Percentiles rank a stretch among this genome's conserved stretches.
phyloP scores from a whole-genome alignment of 192 early-diverging fungal species.

The Gaertneriomyces sp. region DNA sequence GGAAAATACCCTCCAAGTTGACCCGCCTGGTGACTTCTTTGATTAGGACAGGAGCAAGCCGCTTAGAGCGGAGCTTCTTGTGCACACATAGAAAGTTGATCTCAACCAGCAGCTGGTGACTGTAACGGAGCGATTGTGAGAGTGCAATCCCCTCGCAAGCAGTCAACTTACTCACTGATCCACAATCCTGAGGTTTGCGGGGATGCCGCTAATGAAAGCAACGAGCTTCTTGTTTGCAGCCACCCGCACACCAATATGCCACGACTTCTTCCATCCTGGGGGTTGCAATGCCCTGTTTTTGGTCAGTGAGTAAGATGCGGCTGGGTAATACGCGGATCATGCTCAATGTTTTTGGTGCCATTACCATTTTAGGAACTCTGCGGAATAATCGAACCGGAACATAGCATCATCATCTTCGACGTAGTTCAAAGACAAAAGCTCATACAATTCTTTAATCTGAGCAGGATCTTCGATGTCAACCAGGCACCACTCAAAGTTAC shows the following conservation, averaged over 20 bases:
- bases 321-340: neutral
- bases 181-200: slow-evolving; percentile 72
- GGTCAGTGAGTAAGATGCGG: neutral
- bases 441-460: slow-evolving; percentile 83
- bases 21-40: slow-evolving; percentile 94
- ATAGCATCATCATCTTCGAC: slow-evolving; percentile 95
- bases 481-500: slow-evolving; percentile 83
- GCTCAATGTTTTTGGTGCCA: neutral
- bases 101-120: slow-evolving; percentile 68
- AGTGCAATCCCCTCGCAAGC: neutral
- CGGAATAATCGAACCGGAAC: slow-evolving; percentile 96
- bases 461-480: slow-evolving; percentile 73
- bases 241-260: slow-evolving; percentile 94
- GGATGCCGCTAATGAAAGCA: slow-evolving; percentile 94
- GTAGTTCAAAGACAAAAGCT: slow-evolving; percentile 87
- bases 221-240: slow-evolving; percentile 74
- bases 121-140: neutral
- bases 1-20: slow-evolving; percentile 90
- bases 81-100: slow-evolving; percentile 98
- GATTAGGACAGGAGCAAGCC: slow-evolving; percentile 93
- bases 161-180: slow-evolving; percentile 50
- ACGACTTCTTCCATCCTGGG: slow-evolving; percentile 81
- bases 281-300: slow-evolving; percentile 78
- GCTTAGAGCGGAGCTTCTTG: slow-evolving; percentile 91
- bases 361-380: slow-evolving; percentile 88